These are phyloP conservation scores for Chimonanthus salicifolius DNA, from an alignment of 164 flowering plant species.

Conservation along the genomic window DNA sequence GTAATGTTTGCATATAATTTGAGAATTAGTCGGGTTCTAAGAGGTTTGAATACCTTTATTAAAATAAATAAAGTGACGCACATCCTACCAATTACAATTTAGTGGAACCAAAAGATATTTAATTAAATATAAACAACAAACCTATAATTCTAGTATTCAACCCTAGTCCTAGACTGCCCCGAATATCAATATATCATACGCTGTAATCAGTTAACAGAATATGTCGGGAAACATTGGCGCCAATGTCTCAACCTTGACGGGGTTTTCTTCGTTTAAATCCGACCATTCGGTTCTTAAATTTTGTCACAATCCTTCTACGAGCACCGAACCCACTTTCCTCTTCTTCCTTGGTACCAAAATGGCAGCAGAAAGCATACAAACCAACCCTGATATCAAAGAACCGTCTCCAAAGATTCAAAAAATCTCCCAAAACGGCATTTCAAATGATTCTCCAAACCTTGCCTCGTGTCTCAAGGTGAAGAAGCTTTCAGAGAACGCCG, in stretches of 20 bases:
- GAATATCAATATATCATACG: too few species aligned
- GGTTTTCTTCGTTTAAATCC: background rate
- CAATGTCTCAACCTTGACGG: background rate
- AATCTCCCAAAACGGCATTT: constrained; percentile 24
- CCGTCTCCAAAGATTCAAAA: constrained; percentile 42
- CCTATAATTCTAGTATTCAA: too few species aligned
- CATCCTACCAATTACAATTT: too few species aligned
- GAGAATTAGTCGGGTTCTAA: too few species aligned
- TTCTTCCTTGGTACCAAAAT: constrained; percentile 6
- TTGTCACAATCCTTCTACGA: background rate
- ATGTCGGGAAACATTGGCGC: background rate
- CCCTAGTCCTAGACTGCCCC: too few species aligned
- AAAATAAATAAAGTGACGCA: too few species aligned
- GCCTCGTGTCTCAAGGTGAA: constrained; percentile 34
- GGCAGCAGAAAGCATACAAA: constrained; percentile 7
- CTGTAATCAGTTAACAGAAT: too few species aligned
- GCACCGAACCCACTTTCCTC: background rate
- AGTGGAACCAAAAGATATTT: too few species aligned
- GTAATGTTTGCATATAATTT: too few species aligned
- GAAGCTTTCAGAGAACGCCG: constrained; percentile 61
- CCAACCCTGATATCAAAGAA: constrained; percentile 30
- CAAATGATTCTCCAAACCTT: background rate
- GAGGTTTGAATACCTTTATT: too few species aligned
- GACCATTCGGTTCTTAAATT: background rate
- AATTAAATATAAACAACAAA: too few species aligned